Evolutionary conservation across 768 basidiomycete species (phyloP).

Genomic region (Trichaptum fuscoviolaceum): DNA sequence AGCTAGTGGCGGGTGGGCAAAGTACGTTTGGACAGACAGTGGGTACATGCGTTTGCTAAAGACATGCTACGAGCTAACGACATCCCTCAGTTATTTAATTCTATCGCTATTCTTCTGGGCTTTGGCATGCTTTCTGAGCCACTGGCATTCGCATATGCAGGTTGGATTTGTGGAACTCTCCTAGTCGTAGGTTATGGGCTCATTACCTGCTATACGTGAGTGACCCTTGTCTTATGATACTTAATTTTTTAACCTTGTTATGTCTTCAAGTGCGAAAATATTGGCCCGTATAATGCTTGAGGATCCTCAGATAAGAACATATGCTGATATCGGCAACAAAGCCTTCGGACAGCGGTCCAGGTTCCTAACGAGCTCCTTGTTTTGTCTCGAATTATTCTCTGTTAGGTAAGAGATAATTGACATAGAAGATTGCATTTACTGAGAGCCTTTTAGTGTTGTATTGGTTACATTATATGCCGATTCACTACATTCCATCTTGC

Average conservation of each 20-base stretch:
- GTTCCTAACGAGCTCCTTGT: conserved; percentile 61
- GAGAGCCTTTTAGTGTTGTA: conserved; percentile 50
- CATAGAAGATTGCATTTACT: not conserved
- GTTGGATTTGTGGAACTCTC: conserved; percentile 76
- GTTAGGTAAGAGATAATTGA: conserved; percentile 47
- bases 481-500: conserved; percentile 70
- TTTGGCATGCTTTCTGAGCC: conserved; percentile 89
- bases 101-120: conserved; percentile 79
- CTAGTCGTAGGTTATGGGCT: conserved; percentile 74
- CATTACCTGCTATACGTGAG: conserved; percentile 87
- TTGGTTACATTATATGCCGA: conserved; percentile 90
- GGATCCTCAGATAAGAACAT: conserved; percentile 70
- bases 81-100: conserved; percentile 70
- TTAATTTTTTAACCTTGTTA: not conserved
- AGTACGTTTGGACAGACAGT: conserved; percentile 76
- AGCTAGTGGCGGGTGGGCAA: conserved; percentile 37
- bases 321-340: conserved; percentile 84
- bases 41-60: conserved; percentile 17
- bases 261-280: conserved; percentile 65
- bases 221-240: conserved; percentile 14
- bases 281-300: conserved; percentile 69
- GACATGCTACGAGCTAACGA: not conserved
- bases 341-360: conserved; percentile 78
- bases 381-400: conserved; percentile 84
- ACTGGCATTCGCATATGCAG: conserved; percentile 86